A percentile compares a stretch with the other conserved stretches of the same genome.
Evolutionary conservation across 768 basidiomycete species (phyloP).

Genomic region (Leccinum aurantiacum): DNA sequence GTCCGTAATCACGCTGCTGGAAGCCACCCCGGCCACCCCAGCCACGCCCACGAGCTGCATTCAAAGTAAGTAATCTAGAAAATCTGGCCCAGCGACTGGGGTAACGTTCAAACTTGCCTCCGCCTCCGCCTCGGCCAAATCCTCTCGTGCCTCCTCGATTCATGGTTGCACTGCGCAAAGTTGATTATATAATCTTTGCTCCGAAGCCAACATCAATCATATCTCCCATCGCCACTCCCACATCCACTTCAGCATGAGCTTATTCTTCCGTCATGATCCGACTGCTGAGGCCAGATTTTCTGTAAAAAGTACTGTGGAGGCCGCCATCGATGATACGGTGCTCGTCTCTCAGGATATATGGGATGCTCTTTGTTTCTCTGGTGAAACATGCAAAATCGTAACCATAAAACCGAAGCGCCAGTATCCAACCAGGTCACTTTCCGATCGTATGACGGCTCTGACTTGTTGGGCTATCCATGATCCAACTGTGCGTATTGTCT

Average conservation of each 20-base stretch:
- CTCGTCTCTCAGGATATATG: constrained; percentile 36
- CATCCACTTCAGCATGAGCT: constrained; percentile 30
- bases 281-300: constrained; percentile 30
- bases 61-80: constrained; percentile 4
- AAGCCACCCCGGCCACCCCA: constrained; percentile 74
- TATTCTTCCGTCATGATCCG: constrained; percentile 34
- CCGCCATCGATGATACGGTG: constrained; percentile 25
- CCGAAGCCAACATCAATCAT: not conserved
- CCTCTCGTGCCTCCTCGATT: constrained; percentile 55
- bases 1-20: constrained; percentile 70
- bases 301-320: constrained; percentile 12
- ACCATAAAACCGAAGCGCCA: constrained; percentile 25
- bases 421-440: constrained; percentile 3
- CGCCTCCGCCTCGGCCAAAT: constrained; percentile 57
- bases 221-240: not conserved
- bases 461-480: constrained; percentile 37
- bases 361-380: constrained; percentile 23
- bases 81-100: not conserved
- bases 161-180: constrained; percentile 33
- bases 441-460: constrained; percentile 14
- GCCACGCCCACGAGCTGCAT: constrained; percentile 57
- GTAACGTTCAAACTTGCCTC: constrained; percentile 34
- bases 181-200: constrained; percentile 26
- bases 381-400: constrained; percentile 17
- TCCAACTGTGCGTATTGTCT: constrained; percentile 38